Conservation (phyloP, 306 rosid species). For the Myrica gale region DNA sequence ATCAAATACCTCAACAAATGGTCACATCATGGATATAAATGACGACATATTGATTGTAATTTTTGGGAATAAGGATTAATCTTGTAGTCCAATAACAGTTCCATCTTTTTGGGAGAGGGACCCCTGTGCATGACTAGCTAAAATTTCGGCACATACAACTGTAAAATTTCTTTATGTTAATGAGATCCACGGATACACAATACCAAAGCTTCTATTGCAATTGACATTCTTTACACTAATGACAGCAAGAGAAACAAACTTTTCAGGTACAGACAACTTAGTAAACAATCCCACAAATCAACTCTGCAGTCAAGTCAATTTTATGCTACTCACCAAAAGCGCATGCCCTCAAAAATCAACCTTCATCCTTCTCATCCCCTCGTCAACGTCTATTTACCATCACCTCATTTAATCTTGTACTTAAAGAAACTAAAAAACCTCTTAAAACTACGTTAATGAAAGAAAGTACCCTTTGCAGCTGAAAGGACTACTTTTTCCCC, state of each 20-base stretch:
- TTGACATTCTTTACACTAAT: neutral
- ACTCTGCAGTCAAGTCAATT: neutral
- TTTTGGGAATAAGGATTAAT: conserved; percentile 5
- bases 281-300: neutral
- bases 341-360: conserved; percentile 7
- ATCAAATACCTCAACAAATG: conserved; percentile 13
- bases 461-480: neutral
- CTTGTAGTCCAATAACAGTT: neutral
- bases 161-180: neutral
- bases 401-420: neutral
- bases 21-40: conserved; percentile 11
- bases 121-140: neutral
- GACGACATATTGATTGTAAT: neutral
- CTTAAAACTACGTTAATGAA: neutral
- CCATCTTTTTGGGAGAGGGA: no score
- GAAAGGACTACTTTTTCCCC: neutral
- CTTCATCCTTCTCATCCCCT: neutral
- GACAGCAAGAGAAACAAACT: conserved; percentile 1
- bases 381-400: neutral
- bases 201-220: neutral
- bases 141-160: neutral
- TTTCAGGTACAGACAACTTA: conserved; percentile 13
- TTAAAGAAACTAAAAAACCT: neutral
- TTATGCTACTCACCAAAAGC: conserved; percentile 3
- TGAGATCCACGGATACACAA: neutral